A percentile compares a stretch with the other conserved stretches of the same genome.
Conservation (phyloP, 345 rosid species). For the Diplotaxis tenuifolia region DNA sequence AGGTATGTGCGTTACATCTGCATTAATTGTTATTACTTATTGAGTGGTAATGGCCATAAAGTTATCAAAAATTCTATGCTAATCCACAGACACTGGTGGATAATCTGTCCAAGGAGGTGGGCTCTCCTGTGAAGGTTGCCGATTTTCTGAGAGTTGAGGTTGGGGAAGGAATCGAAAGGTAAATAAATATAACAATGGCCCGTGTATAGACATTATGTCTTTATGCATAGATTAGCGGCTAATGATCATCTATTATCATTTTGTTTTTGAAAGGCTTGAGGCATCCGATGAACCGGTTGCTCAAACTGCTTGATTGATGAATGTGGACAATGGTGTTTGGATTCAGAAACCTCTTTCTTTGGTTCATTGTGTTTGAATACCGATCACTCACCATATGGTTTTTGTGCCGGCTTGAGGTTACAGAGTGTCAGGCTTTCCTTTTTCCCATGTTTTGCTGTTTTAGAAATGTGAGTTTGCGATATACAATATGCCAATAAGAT, state of each 20-base stretch:
- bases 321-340: neutral
- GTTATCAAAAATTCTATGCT: neutral
- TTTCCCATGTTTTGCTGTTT: slow-evolving; percentile 1
- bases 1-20: slow-evolving; percentile 46
- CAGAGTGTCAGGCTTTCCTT: neutral
- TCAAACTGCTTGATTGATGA: slow-evolving; percentile 29
- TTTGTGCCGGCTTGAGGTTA: neutral
- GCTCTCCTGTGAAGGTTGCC: slow-evolving; percentile 73
- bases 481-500: slow-evolving; percentile 24
- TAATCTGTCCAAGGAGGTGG: slow-evolving; percentile 74
- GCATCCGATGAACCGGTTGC: slow-evolving; percentile 33
- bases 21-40: neutral
- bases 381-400: neutral
- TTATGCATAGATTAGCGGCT: neutral
- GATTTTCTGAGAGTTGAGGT: slow-evolving; percentile 89
- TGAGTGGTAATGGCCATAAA: neutral
- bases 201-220: neutral
- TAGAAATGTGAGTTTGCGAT: neutral
- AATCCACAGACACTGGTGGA: slow-evolving; percentile 55
- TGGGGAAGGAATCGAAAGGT: slow-evolving; percentile 97
- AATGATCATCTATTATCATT: neutral
- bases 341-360: neutral
- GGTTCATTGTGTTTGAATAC: neutral
- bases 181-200: neutral
- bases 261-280: slow-evolving; percentile 31